Percentiles rank a stretch among this genome's conserved stretches.
phyloP scores from a whole-genome alignment of 2,329 filamentous ascomycete species.

The Phialophora chinensis region DNA sequence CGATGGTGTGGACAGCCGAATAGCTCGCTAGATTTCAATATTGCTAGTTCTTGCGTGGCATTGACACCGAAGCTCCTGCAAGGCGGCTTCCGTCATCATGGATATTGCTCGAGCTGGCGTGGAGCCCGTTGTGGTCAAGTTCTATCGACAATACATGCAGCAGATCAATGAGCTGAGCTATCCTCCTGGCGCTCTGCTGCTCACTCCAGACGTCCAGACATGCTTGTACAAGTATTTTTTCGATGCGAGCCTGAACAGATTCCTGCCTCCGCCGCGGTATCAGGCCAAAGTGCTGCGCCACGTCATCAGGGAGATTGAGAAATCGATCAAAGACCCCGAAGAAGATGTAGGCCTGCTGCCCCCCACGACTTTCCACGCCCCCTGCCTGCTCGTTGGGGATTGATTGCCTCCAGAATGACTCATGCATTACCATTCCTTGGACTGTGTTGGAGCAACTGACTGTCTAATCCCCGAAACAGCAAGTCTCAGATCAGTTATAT shows the following conservation, averaged over 20 bases:
- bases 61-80: not conserved
- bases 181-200: constrained; percentile 65
- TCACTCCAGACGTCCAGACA: constrained; percentile 67
- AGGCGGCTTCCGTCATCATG: constrained; percentile 8
- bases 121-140: constrained; percentile 55
- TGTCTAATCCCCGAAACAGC: constrained; percentile 59
- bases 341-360: constrained; percentile 64
- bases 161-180: constrained; percentile 70
- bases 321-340: constrained; percentile 78
- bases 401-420: too few species aligned
- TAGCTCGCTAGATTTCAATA: not conserved
- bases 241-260: constrained; percentile 45
- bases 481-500: constrained; percentile 82
- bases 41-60: not conserved
- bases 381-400: not conserved
- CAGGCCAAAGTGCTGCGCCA: constrained; percentile 74
- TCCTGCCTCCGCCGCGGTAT: constrained; percentile 69
- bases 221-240: constrained; percentile 72
- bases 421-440: too few species aligned
- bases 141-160: constrained; percentile 81
- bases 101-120: constrained; percentile 37
- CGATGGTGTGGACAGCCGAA: not conserved
- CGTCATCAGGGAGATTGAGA: constrained; percentile 72
- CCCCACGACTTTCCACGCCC: not conserved
- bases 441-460: constrained; percentile 27